Evolutionary conservation across 169 alveolate species (phyloP).

Genomic region (Toxoplasma gondii): DNA sequence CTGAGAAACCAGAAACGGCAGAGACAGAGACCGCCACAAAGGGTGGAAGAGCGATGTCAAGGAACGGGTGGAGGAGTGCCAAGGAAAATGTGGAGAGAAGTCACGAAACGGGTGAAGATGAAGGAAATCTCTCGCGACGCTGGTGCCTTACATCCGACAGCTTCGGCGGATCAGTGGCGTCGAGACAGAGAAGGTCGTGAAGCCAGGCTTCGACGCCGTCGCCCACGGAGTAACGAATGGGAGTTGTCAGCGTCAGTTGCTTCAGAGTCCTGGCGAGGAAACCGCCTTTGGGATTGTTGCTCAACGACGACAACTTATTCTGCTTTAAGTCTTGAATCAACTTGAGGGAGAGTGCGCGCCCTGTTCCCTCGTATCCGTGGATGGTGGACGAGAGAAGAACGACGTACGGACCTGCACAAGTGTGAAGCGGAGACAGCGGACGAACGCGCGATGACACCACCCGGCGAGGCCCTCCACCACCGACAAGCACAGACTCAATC

Average conservation of each 20-base stretch:
- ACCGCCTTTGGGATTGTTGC: background rate
- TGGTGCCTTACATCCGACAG: slow-evolving; percentile 1
- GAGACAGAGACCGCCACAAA: too few relatives aligned
- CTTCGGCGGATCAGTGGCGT: slow-evolving; percentile 85
- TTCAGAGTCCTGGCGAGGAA: slow-evolving; percentile 23
- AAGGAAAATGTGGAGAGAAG: background rate
- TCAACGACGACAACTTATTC: background rate
- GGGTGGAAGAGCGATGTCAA: too few relatives aligned
- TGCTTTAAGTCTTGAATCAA: slow-evolving; percentile 92
- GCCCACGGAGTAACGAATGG: slow-evolving; percentile 97
- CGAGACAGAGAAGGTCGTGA: slow-evolving; percentile 93
- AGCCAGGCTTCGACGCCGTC: slow-evolving; percentile 99
- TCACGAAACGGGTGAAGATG: background rate
- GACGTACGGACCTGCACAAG: slow-evolving; percentile 88
- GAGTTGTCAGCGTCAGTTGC: slow-evolving; percentile 91
- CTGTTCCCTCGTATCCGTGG: slow-evolving; percentile 99
- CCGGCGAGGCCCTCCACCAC: too few relatives aligned
- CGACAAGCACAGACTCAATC: too few relatives aligned
- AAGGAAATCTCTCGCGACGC: too few relatives aligned
- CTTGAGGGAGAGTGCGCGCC: slow-evolving; percentile 97
- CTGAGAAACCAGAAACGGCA: too few relatives aligned
- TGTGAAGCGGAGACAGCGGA: background rate
- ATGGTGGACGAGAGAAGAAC: slow-evolving; percentile 97
- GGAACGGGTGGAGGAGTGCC: too few relatives aligned
- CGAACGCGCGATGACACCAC: slow-evolving; percentile 6